Evolutionary conservation across 2,329 filamentous ascomycete species (phyloP), one percentile per base, ranked within the genome.

Genomic region (Colletotrichum orbiculare): DNA sequence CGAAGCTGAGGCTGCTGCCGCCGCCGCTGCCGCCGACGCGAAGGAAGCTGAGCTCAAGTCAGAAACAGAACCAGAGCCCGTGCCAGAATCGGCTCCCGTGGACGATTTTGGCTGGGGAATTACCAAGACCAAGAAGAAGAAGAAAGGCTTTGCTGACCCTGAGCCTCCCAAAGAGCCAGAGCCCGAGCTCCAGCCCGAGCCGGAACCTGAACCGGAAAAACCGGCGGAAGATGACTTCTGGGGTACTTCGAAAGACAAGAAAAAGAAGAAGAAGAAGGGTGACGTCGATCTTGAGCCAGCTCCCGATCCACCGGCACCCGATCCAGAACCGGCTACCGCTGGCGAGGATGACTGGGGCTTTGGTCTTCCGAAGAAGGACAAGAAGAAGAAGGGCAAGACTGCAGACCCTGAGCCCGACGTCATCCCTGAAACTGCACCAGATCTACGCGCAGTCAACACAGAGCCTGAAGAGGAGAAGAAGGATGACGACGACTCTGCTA

Each of bases 111-210:
- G 60, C 41, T 70, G 68, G 68, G 66, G 53, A 67, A 73, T 69
- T 11, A 66, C 68, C 39, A 76, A 77, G 52, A 64, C 69, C 12
- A 73, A 73, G 10, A 73, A 77, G 54, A 79, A 79, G 69, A 75
- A 73, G 56, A 69, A 39, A 69, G 70, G 72, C 15, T 66, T 69
- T 63, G 70, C 73, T 25, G 69, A 71, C 9, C 55, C 69, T 37
- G 68, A 64, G 11, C 56, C 49, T 25, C 43, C 59, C 13, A 71
- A 69, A 17, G 69, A 70, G 45, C 62, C 69, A 2, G 73, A 75
- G 34, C 64, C 53, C 2, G 63, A 59, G 34, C 54, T 54, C 10
- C 59, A 58, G 34, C 49, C 62, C 8, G 79, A 78, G 35, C 68
- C 72, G 17, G 72, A 73, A 8, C 68, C 54, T 2, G 67, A 69